Base-by-base conservation (phyloP, 768 basidiomycete genomes). In the Agaricus blazei region DNA sequence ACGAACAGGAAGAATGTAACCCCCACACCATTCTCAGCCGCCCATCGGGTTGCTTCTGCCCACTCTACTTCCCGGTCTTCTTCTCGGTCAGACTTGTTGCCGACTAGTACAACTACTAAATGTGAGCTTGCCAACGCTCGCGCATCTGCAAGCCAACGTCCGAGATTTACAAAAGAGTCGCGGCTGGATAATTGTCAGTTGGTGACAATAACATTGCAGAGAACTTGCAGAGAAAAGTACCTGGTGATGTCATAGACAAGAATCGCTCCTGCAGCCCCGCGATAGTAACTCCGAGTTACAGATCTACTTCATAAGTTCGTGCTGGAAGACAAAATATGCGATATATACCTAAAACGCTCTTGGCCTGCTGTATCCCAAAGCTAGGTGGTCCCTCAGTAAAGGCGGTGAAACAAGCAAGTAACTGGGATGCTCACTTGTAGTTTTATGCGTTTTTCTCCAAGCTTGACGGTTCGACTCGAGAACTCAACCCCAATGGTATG, bases 401-500 rank as follows among this genome's bases (percentile, higher is more conserved):
- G 47, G n/a, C n/a, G 28, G 23, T 52, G 24, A 43, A 19, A 59
- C 11, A 7, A 34, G 34, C 7, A 31, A 29, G 28, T 47, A 56
- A 52, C 37, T 56, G 40, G 51, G 50, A 47, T 12, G 64, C 81
- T 60, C 45, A 93, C 94, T 84, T 98, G 96, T 38, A 98, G 80
- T 70, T 97, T 98, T 61, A 97, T 93, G 60, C 88, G 82, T 72
- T 93, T 92, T 77, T 97, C 94, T 50, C 91, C 95, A 24, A 98
- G 79, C 64, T 88, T 88, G 57, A 99, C 84, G 0, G 93, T 94
- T 62, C 94, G 79, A 67, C 93, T 96, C 15, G 93, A 93, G 68
- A 99, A 98, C 67, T 98, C 97, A 28, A 99, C 97, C 9, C 96
- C 97, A 56, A 99, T 98, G 12, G 97, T 98, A 69, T 98, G 97